phyloP scores from a whole-genome alignment of 495 filamentous ascomycete genomes.

The Darksidea phi region DNA sequence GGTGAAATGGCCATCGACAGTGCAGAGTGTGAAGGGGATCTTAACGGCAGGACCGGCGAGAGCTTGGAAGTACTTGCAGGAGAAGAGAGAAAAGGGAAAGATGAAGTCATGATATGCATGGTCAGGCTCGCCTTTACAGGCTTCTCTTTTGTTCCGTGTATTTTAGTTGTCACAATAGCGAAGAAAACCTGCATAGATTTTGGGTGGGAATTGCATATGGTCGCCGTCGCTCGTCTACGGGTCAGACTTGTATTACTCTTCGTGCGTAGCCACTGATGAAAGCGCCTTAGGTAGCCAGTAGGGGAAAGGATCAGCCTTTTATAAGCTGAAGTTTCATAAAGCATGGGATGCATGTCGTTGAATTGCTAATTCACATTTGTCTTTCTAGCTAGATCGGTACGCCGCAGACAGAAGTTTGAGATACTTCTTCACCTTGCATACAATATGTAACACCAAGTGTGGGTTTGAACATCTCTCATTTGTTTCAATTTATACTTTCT shows the following conservation, averaged over 20 bases:
- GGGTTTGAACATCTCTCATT: too few relatives aligned
- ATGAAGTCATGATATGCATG: conserved; percentile 14
- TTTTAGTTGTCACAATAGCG: not conserved
- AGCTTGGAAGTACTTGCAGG: conserved; percentile 71
- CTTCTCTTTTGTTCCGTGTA: conserved; percentile 13
- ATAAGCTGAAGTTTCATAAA: too few relatives aligned
- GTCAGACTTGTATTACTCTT: conserved; percentile 28
- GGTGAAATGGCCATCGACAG: conserved; percentile 83
- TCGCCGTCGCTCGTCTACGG: conserved; percentile 21
- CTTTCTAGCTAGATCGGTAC: too few relatives aligned
- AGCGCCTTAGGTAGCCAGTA: too few relatives aligned
- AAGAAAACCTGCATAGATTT: conserved; percentile 9
- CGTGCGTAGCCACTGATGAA: too few relatives aligned
- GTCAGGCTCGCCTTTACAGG: not conserved
- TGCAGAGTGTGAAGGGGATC: conserved; percentile 76
- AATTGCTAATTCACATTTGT: too few relatives aligned
- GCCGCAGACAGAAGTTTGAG: too few relatives aligned
- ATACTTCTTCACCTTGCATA: too few relatives aligned
- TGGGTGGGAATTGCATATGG: conserved; percentile 22
- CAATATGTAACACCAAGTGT: too few relatives aligned
- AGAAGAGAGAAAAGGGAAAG: conserved; percentile 73
- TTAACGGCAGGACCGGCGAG: conserved; percentile 70
- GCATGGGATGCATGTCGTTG: too few relatives aligned
- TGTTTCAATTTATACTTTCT: too few relatives aligned
- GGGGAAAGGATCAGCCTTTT: too few relatives aligned